Conservation (phyloP, 2,329 filamentous ascomycete species). For the Myotisia sp. region DNA sequence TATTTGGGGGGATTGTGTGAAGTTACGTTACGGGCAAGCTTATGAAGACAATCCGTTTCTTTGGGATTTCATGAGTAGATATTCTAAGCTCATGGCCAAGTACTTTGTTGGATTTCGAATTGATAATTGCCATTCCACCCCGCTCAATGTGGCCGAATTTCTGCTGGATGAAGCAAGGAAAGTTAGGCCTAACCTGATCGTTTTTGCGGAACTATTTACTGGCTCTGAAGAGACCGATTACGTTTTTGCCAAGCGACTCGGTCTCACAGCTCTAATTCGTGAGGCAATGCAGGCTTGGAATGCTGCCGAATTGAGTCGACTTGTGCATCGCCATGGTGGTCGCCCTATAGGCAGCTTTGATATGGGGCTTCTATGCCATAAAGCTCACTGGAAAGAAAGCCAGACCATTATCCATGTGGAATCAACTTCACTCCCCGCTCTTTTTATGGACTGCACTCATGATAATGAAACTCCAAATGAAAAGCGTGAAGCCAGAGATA, state of each 20-base stretch:
- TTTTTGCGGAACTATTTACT: constrained; percentile 90
- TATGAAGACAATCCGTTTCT: constrained; percentile 81
- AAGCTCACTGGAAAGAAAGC: constrained; percentile 31
- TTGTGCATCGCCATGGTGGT: constrained; percentile 87
- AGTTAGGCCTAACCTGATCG: constrained; percentile 73
- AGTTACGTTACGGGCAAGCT: constrained; percentile 71
- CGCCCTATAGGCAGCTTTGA: constrained; percentile 95
- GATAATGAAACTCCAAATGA: constrained; percentile 95
- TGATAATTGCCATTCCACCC: constrained; percentile 95
- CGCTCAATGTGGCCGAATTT: constrained; percentile 84
- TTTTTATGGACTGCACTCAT: constrained; percentile 99
- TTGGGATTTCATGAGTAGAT: constrained; percentile 91
- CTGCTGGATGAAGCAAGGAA: constrained; percentile 86
- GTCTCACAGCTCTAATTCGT: constrained; percentile 78
- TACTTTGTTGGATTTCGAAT: constrained; percentile 93
- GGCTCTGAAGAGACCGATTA: constrained; percentile 94
- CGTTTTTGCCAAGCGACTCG: constrained; percentile 83
- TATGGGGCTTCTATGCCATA: constrained; percentile 65
- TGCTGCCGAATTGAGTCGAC: constrained; percentile 75
- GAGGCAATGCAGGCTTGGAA: constrained; percentile 99
- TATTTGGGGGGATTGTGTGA: constrained; percentile 96
- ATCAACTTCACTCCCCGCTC: constrained; percentile 73
- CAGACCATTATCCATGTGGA: constrained; percentile 70
- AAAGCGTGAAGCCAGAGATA: constrained; percentile 87
- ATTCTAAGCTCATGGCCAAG: constrained; percentile 81